Conservation (phyloP, 2,329 filamentous ascomycete genomes). For the Exserohilum turcica region DNA sequence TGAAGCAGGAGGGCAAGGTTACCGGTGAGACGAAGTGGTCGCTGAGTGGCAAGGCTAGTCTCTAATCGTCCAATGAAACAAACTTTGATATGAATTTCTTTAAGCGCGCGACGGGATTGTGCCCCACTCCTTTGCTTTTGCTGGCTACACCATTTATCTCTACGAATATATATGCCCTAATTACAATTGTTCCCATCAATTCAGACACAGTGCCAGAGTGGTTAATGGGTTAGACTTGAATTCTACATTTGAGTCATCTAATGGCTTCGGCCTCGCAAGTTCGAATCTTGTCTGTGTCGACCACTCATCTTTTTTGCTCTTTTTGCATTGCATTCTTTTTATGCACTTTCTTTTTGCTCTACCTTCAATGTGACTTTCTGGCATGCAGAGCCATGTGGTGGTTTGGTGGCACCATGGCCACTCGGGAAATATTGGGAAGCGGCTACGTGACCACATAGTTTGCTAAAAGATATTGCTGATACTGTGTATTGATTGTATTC, state of each 20-base stretch:
- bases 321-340: background rate
- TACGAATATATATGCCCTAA: background rate
- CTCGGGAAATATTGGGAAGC: too few species aligned
- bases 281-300: conserved; percentile 45
- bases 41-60: conserved; percentile 40
- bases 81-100: background rate
- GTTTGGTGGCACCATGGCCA: too few species aligned
- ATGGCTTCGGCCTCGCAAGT: conserved; percentile 51
- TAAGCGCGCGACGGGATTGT: background rate
- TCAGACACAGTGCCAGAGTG: conserved; percentile 47
- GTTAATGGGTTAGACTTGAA: conserved; percentile 53
- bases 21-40: conserved; percentile 44
- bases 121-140: conserved; percentile 1
- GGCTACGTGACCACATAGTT: too few species aligned
- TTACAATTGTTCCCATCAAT: conserved; percentile 1
- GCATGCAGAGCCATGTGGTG: too few species aligned
- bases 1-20: conserved; percentile 75
- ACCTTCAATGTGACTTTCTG: too few species aligned
- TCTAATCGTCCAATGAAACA: conserved; percentile 23
- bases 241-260: conserved; percentile 44
- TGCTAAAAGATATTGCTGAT: too few species aligned
- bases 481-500: too few species aligned
- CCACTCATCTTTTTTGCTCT: background rate
- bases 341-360: background rate
- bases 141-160: too few species aligned